These are phyloP conservation scores for Talaromyces sp. DNA, from an alignment of 2,329 filamentous ascomycete genomes.

Conservation along the genomic window DNA sequence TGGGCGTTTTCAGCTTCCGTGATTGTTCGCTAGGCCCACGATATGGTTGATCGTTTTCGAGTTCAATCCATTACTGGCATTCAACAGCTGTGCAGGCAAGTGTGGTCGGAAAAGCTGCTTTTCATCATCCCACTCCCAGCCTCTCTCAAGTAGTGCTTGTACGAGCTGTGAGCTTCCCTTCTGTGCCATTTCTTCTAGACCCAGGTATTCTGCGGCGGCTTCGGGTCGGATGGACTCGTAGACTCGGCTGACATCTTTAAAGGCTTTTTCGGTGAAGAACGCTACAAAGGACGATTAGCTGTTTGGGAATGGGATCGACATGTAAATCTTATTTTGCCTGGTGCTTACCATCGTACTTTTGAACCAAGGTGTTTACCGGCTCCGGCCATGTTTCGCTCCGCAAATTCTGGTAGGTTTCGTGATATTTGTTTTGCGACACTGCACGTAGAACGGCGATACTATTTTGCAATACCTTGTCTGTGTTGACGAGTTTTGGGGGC, in stretches of 20 bases:
- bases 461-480: constrained; percentile 28
- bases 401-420: constrained; percentile 29
- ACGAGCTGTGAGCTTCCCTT: constrained; percentile 21
- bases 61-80: constrained; percentile 13
- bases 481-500: constrained; percentile 23
- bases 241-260: constrained; percentile 32
- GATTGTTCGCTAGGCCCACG: constrained; percentile 27
- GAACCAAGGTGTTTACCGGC: constrained; percentile 23
- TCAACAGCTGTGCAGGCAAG: constrained; percentile 8
- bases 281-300: constrained; percentile 14
- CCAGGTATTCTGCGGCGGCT: constrained; percentile 30
- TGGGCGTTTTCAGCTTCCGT: constrained; percentile 17
- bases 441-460: constrained; percentile 31
- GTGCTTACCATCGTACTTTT: constrained; percentile 30
- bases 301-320: background rate
- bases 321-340: background rate
- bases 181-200: constrained; percentile 21
- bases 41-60: constrained; percentile 25
- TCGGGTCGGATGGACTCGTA: constrained; percentile 35
- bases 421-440: constrained; percentile 32
- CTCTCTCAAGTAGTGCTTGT: constrained; percentile 26
- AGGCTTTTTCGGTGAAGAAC: constrained; percentile 33
- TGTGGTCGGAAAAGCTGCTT: constrained; percentile 29
- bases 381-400: constrained; percentile 30
- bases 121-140: constrained; percentile 34